These are phyloP conservation scores for Elasticomyces elasticus DNA, from an alignment of 495 filamentous ascomycete genomes.

Conservation along the genomic window DNA sequence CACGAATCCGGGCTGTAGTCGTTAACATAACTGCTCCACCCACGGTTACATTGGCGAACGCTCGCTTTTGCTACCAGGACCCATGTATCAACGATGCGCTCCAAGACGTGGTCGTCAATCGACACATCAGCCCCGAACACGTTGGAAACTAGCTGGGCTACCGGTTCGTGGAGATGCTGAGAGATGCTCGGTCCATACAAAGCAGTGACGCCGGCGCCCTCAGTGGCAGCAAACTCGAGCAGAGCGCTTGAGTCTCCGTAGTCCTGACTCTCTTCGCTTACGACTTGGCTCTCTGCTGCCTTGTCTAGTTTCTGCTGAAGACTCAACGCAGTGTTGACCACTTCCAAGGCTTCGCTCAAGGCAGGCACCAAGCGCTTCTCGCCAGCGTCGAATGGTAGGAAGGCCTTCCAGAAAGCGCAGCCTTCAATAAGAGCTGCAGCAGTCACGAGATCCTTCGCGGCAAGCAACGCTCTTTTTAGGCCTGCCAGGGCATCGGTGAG, in stretches of 20 bases:
- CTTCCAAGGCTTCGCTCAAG: slow-evolving; percentile 35
- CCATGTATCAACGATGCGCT: slow-evolving; percentile 35
- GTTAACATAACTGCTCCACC: slow-evolving; percentile 52
- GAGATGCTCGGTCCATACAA: slow-evolving; percentile 14
- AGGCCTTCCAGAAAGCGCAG: slow-evolving; percentile 29
- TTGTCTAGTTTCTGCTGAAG: not conserved
- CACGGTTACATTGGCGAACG: slow-evolving; percentile 28
- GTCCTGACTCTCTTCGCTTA: slow-evolving; percentile 61
- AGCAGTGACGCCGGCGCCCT: slow-evolving; percentile 28
- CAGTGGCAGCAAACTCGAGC: slow-evolving; percentile 28
- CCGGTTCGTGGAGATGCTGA: slow-evolving; percentile 39
- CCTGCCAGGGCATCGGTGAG: slow-evolving; percentile 45
- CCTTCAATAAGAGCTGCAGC: slow-evolving; percentile 30
- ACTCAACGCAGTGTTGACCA: slow-evolving; percentile 31
- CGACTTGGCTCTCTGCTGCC: slow-evolving; percentile 10
- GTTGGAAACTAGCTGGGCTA: slow-evolving; percentile 54
- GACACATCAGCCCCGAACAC: slow-evolving; percentile 54
- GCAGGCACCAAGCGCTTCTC: slow-evolving; percentile 31
- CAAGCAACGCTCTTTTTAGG: slow-evolving; percentile 42
- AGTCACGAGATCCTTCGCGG: slow-evolving; percentile 30
- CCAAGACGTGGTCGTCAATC: slow-evolving; percentile 49
- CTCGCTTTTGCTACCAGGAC: slow-evolving; percentile 23
- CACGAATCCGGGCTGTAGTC: slow-evolving; percentile 49
- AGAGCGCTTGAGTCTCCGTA: slow-evolving; percentile 58
- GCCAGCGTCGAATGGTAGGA: slow-evolving; percentile 35